A percentile compares a stretch with the other conserved stretches of the same genome.
Evolutionary conservation across 345 rosid species (phyloP).

Genomic region (Eucalyptus globulus): DNA sequence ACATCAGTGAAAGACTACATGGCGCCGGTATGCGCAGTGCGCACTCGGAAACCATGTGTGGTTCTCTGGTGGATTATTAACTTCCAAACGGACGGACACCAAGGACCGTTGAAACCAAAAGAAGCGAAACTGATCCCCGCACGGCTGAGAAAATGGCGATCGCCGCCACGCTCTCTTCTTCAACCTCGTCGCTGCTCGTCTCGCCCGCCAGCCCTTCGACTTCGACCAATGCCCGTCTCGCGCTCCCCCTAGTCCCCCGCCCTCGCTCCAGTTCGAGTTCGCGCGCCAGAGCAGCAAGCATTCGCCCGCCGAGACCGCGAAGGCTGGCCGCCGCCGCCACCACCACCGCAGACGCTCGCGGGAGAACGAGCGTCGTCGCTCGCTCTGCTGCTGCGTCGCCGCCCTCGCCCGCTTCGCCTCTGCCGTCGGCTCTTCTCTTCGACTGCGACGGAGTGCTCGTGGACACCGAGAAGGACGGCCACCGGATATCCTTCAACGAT

Average conservation of each 20-base stretch:
- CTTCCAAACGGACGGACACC: not conserved
- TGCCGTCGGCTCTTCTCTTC: constrained; percentile 78
- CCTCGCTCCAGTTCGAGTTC: not conserved
- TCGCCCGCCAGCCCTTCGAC: not conserved
- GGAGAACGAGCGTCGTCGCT: constrained; percentile 4
- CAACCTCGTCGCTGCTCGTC: not conserved
- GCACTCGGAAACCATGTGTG: not conserved
- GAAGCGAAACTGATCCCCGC: not conserved
- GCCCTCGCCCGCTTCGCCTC: constrained; percentile 25
- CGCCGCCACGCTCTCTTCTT: not conserved
- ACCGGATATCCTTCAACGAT: constrained; percentile 87
- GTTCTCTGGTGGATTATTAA: not conserved
- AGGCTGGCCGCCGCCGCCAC: not conserved
- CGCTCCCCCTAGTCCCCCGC: not conserved
- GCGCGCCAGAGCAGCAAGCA: not conserved
- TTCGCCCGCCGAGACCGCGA: not conserved
- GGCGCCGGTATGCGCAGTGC: not conserved
- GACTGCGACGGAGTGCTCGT: constrained; percentile 97
- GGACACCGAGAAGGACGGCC: constrained; percentile 95
- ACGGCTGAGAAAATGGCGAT: not conserved
- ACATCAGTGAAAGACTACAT: not conserved
- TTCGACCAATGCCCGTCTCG: not conserved
- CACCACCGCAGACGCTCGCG: not conserved
- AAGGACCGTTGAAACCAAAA: not conserved
- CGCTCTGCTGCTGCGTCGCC: constrained; percentile 40